Evolutionary conservation across 2,329 filamentous ascomycete genomes (phyloP), one percentile per base, ranked within the genome.

Genomic region (Botrytis aclada): DNA sequence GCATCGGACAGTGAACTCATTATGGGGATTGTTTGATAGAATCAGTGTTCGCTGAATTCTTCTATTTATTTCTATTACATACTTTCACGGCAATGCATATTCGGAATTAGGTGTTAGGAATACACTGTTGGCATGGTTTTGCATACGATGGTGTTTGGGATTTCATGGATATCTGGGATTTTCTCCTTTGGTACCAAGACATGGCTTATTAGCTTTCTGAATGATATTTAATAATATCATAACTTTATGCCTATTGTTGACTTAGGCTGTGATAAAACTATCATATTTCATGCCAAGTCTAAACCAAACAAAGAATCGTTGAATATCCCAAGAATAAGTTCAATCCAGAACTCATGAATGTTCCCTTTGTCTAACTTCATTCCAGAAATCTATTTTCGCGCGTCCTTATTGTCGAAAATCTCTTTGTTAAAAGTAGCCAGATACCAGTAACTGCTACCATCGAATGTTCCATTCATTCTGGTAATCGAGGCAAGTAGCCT

Each of bases 381-480:
- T 67, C 34, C 45, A 18, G 2, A 37, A 37, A 39, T 67, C 64
- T 54, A 67, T 67, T 67, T 67, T 16, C 34, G 18, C 45, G 2
- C 34, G 22, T 67, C 45, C 1, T 39, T 29, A 29, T 29, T 67
- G 3, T 37, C 32, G 4, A 29, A 14, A 2, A 7, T 54, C 4
- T 67, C 45, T 54, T 67, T 67, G 64, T 54, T 67, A 9, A 18
- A 41, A 67, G 6, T 22, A 32, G 18, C 43, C 29, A 45, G 39
- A 61, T 65, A 4, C 41, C 64, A 67, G 18, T 39, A 54, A 7
- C 64, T 45, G 64, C 39, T 67, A 51, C 16, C 45, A 54, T 54
- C 32, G 64, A 67, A 54, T 54, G 43, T 67, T 67, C 64, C n/a
- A 54, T 67, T 29, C 32, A 18, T 54, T 67, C 64, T 25, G 25